A percentile compares a stretch with the other conserved stretches of the same genome.
These are phyloP conservation scores for Ogataea trehaloabstinens DNA, from an alignment of 805 yeast genomes.

Conservation along the genomic window DNA sequence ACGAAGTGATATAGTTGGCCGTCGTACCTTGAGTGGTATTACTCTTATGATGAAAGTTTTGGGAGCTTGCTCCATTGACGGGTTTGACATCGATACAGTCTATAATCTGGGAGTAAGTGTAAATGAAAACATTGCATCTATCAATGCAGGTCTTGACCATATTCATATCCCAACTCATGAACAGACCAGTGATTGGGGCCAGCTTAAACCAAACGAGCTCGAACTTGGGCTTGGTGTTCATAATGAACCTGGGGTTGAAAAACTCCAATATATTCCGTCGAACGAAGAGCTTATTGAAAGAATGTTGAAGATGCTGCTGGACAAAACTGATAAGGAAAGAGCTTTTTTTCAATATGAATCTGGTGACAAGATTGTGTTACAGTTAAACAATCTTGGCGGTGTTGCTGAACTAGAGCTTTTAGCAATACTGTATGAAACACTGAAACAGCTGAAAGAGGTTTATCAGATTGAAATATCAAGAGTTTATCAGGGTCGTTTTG, in stretches of 20 bases:
- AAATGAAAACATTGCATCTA: conserved; percentile 31
- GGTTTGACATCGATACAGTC: conserved; percentile 27
- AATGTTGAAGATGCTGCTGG: conserved; percentile 21
- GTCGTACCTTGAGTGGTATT: conserved; percentile 37
- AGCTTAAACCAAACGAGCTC: conserved; percentile 28
- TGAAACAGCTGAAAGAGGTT: conserved; percentile 22
- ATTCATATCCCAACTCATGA: conserved; percentile 37
- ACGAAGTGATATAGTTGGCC: conserved; percentile 34
- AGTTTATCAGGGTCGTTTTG: conserved; percentile 34
- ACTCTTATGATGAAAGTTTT: conserved; percentile 31
- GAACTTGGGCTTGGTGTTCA: conserved; percentile 40
- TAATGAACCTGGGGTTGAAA: conserved; percentile 38
- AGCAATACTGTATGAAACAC: conserved; percentile 27
- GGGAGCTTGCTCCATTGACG: conserved; percentile 33
- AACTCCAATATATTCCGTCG: conserved; percentile 30
- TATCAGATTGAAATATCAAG: conserved; percentile 31
- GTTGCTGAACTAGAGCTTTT: conserved; percentile 34
- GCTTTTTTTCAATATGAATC: conserved; percentile 31
- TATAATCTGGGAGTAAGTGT: conserved; percentile 29
- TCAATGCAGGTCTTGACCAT: conserved; percentile 39
- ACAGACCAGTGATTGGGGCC: conserved; percentile 22
- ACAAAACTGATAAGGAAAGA: conserved; percentile 24
- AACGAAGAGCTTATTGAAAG: conserved; percentile 32
- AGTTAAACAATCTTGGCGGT: conserved; percentile 39
- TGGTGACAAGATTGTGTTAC: conserved; percentile 31